A percentile compares a stretch with the other conserved stretches of the same genome.
Conservation (phyloP, 139 green algal genomes). For the Coelastrella sp. region DNA sequence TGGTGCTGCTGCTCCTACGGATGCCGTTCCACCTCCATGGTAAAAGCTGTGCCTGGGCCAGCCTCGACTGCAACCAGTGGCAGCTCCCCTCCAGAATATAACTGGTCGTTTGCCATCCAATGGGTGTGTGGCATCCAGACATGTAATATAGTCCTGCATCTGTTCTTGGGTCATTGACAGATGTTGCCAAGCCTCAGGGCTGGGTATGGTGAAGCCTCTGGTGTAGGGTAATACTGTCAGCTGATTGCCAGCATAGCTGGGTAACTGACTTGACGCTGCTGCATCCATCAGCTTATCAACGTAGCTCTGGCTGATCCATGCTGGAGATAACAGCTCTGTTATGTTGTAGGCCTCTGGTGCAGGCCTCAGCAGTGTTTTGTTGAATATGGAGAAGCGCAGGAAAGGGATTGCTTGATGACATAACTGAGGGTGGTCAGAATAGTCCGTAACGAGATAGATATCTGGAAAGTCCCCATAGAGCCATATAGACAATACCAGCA, state of each 20-base stretch:
- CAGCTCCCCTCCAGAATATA: slow-evolving; percentile 25
- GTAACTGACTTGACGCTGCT: no score
- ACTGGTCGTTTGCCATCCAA: neutral
- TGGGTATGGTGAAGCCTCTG: slow-evolving; percentile 31
- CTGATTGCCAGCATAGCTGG: neutral
- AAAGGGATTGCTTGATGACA: slow-evolving; percentile 32
- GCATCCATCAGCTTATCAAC: neutral
- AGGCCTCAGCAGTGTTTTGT: neutral
- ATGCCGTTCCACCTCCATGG: no score
- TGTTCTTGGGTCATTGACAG: neutral
- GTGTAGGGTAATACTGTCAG: neutral
- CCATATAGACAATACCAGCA: slow-evolving; percentile 25
- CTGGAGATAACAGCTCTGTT: slow-evolving; percentile 19
- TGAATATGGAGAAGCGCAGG: slow-evolving; percentile 36
- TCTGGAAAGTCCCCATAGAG: slow-evolving; percentile 35
- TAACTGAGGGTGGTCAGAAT: slow-evolving; percentile 34
- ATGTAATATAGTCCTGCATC: slow-evolving; percentile 11
- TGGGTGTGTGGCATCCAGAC: slow-evolving; percentile 10
- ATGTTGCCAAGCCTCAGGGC: slow-evolving; percentile 27
- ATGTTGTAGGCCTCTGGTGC: slow-evolving; percentile 8
- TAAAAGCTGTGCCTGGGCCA: no score
- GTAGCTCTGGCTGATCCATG: slow-evolving; percentile 2
- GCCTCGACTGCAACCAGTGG: slow-evolving; percentile 42
- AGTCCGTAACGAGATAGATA: slow-evolving; percentile 19
- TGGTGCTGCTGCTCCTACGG: no score